Evolutionary conservation across 805 yeast species (phyloP).

Genomic region (Saturnispora hagleri): DNA sequence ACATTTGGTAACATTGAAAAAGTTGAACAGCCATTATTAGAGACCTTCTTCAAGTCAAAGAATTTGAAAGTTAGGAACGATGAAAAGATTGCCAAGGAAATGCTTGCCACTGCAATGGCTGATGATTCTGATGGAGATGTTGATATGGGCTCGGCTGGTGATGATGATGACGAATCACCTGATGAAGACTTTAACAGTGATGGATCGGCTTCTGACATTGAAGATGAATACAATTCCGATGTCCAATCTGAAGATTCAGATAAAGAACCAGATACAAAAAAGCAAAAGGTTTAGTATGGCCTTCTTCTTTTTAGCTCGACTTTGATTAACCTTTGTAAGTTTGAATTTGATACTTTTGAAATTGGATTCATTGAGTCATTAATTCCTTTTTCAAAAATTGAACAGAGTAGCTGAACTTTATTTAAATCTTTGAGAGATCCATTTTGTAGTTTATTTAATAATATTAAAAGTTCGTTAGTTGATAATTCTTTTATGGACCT

Average conservation of each 20-base stretch:
- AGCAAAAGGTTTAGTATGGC: constrained; percentile 11
- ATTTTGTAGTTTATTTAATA: not conserved
- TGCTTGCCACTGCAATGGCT: constrained; percentile 68
- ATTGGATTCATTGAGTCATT: not conserved
- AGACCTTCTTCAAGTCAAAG: constrained; percentile 67
- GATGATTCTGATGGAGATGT: constrained; percentile 47
- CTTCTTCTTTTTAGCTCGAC: constrained; percentile 8
- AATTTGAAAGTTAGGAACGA: constrained; percentile 79
- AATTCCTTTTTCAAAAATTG: constrained; percentile 8
- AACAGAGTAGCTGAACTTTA: constrained; percentile 8
- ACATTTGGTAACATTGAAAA: constrained; percentile 82
- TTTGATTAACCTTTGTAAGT: constrained; percentile 1
- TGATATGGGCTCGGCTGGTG: constrained; percentile 73
- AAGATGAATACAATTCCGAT: constrained; percentile 45
- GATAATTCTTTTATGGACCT: not conserved
- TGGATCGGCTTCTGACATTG: constrained; percentile 42
- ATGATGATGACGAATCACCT: constrained; percentile 58
- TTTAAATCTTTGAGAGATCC: constrained; percentile 5
- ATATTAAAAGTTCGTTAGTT: not conserved
- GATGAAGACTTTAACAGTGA: constrained; percentile 78
- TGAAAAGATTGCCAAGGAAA: constrained; percentile 75
- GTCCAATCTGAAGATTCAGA: constrained; percentile 34
- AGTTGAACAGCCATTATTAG: constrained; percentile 79
- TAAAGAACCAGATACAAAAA: constrained; percentile 13
- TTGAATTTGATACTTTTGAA: constrained; percentile 6